phyloP scores from a whole-genome alignment of 2,329 filamentous ascomycete species.

The Biscogniauxia mediterranea region DNA sequence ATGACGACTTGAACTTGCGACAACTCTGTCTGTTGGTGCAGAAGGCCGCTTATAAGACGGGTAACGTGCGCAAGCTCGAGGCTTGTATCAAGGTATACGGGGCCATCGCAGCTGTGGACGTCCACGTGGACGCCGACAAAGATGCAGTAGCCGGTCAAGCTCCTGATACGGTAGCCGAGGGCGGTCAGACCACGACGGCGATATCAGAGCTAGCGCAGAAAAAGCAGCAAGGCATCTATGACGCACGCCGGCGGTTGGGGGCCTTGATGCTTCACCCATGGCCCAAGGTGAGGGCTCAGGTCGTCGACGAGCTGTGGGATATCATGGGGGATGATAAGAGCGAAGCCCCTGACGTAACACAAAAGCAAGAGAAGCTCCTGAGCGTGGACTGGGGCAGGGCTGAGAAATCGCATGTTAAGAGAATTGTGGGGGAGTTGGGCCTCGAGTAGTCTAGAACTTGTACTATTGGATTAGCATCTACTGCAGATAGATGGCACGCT shows the following conservation, averaged over 20 bases:
- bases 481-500: neutral
- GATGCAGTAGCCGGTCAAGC: slow-evolving; percentile 10
- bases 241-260: slow-evolving; percentile 66
- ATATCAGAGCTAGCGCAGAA: slow-evolving; percentile 22
- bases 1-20: slow-evolving; percentile 43
- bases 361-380: slow-evolving; percentile 37
- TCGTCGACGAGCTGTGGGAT: slow-evolving; percentile 60
- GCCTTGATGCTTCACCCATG: slow-evolving; percentile 79
- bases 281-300: slow-evolving; percentile 64
- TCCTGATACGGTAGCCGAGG: neutral
- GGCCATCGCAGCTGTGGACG: slow-evolving; percentile 49
- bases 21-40: slow-evolving; percentile 69
- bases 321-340: slow-evolving; percentile 33
- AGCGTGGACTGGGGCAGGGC: slow-evolving; percentile 58
- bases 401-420: slow-evolving; percentile 45
- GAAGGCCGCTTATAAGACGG: slow-evolving; percentile 78
- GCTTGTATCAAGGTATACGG: slow-evolving; percentile 79
- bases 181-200: neutral
- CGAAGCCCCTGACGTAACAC: neutral
- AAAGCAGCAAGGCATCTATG: slow-evolving; percentile 45
- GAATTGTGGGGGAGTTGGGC: slow-evolving; percentile 42
- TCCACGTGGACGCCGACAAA: slow-evolving; percentile 1
- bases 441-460: slow-evolving; percentile 27
- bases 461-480: neutral
- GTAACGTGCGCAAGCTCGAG: slow-evolving; percentile 77